These are phyloP conservation scores for Neurospora sp. DNA, from an alignment of 495 filamentous ascomycete genomes.

Conservation along the genomic window DNA sequence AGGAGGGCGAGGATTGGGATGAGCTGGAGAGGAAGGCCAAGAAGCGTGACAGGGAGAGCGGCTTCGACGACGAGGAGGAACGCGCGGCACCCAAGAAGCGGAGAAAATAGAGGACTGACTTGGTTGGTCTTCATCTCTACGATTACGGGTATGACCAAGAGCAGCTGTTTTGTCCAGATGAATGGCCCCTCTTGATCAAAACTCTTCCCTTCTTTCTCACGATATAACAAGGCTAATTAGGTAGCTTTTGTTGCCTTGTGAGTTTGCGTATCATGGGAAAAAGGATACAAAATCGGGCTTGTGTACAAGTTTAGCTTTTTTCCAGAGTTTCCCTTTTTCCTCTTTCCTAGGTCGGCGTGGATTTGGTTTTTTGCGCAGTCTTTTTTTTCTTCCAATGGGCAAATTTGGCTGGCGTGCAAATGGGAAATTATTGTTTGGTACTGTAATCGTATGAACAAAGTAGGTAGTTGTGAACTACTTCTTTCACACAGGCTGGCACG, in stretches of 20 bases:
- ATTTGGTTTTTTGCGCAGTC: neutral
- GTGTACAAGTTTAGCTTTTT: neutral
- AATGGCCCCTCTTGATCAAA: too few relatives aligned
- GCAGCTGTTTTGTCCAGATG: too few relatives aligned
- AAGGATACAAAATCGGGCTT: neutral
- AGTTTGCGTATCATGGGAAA: neutral
- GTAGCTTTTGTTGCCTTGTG: neutral
- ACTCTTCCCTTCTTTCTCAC: neutral
- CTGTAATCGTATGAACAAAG: neutral
- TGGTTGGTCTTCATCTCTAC: neutral
- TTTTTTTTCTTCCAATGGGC: neutral
- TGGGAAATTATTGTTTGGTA: neutral
- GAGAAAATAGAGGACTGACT: conserved; percentile 20
- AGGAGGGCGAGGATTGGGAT: conserved; percentile 87
- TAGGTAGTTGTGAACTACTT: neutral
- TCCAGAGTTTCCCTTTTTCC: neutral
- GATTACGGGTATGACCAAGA: too few relatives aligned
- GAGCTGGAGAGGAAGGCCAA: conserved; percentile 85
- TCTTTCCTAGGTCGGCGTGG: neutral
- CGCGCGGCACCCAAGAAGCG: conserved; percentile 21
- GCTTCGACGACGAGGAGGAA: conserved; percentile 56
- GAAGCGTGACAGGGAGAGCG: conserved; percentile 70
- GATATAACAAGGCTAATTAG: neutral
- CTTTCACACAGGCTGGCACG: neutral
- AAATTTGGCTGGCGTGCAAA: neutral